Base-by-base conservation (phyloP, 2,329 filamentous ascomycete genomes). In the Venturia effusa region DNA sequence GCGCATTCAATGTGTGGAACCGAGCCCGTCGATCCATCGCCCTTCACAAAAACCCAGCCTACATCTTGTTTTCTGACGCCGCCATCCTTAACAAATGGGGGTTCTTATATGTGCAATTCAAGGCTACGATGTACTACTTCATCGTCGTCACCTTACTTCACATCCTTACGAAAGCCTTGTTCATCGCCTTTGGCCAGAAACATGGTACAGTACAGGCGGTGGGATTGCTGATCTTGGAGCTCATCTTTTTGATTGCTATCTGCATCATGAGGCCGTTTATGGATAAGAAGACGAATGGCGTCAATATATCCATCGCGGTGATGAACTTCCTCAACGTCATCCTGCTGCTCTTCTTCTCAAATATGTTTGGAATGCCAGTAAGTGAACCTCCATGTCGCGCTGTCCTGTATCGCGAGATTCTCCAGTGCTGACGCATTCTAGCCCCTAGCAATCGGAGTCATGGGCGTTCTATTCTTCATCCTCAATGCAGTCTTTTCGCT, bases 241-340 rank as follows among this genome's bases (percentile, higher is more conserved):
- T 88, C 1, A 84, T 76, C 62, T 87, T 89, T 69, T 81, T 97
- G 64, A 88, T 96, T 69, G 85, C 78, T 24, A 86, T 91, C 64
- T 88, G 86, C 66, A 87, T 96, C 62, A 78, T 97, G 68, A 87
- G 90, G 66, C 92, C 92, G 24, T 97, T 91, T 88, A 97, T 97
- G 92, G 93, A 97, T 81, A 97, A 96, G 85, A 93, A 92, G 79
- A 96, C 91, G 66, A 97, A 97, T 76, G 87, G 88, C 59, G 96
- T 96, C 83, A 97, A 97, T 78, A 96, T 97, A 71, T 84, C 91
- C 66, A 97, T 97, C 70, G 88, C 86, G 67, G 88, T 85, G 59
- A 81, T 96, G 76, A 96, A 96, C 80, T 96, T 97, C 75, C 74
- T 97, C 71, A 96, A 94, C 76, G 84, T 88, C 64, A 87, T 97